Conservation (phyloP, 2,329 filamentous ascomycete genomes). For the Aspergillus sp. region DNA sequence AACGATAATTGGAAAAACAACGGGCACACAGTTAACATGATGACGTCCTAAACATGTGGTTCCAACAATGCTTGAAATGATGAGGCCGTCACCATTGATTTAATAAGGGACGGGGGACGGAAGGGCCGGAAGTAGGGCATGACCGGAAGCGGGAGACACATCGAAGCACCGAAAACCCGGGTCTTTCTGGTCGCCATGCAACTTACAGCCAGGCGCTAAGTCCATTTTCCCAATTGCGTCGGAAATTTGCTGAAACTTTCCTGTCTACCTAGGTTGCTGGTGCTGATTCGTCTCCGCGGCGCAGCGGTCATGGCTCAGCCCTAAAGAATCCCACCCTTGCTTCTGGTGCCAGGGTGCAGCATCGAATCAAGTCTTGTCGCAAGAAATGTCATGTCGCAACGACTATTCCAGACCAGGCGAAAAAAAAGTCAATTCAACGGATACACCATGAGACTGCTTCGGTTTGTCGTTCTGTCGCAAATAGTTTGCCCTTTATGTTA, state of each 20-base stretch:
- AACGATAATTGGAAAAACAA: not conserved
- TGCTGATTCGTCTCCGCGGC: not conserved
- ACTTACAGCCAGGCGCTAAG: not conserved
- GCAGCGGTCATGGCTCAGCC: not conserved
- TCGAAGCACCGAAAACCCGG: not conserved
- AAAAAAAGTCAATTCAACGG: not conserved
- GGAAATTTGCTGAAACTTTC: not conserved
- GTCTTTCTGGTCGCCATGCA: not conserved
- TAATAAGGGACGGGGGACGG: not conserved
- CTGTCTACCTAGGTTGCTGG: not conserved
- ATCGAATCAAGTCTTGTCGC: not conserved
- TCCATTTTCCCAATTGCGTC: not conserved
- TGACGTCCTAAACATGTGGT: not conserved
- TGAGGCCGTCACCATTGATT: not conserved
- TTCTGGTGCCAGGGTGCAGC: not conserved
- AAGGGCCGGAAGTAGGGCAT: not conserved
- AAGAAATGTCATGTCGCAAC: slow-evolving; percentile 1
- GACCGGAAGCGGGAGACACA: not conserved
- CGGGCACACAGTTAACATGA: not conserved
- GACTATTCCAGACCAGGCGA: not conserved
- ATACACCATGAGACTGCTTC: not conserved
- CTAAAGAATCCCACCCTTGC: slow-evolving; percentile 11
- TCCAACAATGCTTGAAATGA: not conserved
- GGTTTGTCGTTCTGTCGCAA: not conserved
- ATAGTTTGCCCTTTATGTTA: not conserved